A percentile compares a stretch with the other conserved stretches of the same genome.
Evolutionary conservation across 2,329 filamentous ascomycete genomes (phyloP).

Genomic region (Cytospora chrysosperma): DNA sequence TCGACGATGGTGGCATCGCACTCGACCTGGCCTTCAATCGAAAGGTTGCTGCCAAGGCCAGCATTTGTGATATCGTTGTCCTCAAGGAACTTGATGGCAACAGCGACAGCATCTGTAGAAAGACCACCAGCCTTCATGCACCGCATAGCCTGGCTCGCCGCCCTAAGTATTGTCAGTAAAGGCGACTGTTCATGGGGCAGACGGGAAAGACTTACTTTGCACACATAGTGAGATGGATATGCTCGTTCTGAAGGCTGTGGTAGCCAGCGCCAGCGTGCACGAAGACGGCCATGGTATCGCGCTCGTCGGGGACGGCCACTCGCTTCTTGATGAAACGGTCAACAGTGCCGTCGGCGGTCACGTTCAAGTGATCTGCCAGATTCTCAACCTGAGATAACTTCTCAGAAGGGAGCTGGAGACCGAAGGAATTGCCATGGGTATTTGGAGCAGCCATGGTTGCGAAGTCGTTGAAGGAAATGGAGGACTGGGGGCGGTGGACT

Average conservation of each 20-base stretch:
- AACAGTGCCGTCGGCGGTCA: conserved; percentile 6
- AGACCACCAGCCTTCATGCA: conserved; percentile 75
- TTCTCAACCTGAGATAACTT: not conserved
- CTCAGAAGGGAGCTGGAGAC: not conserved
- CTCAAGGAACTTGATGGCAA: conserved; percentile 83
- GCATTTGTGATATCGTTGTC: conserved; percentile 96
- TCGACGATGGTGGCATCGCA: conserved; percentile 94
- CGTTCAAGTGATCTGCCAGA: not conserved
- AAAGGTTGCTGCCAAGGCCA: conserved; percentile 91
- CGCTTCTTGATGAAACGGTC: conserved; percentile 10
- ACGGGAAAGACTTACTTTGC: conserved; percentile 65
- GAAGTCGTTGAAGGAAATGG: not conserved
- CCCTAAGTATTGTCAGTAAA: conserved; percentile 50
- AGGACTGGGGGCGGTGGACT: not conserved
- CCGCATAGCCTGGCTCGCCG: conserved; percentile 79
- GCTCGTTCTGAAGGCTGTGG: conserved; percentile 84
- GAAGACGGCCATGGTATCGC: conserved; percentile 65
- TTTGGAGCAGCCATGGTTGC: not conserved
- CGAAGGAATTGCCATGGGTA: not conserved
- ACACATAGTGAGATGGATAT: conserved; percentile 80
- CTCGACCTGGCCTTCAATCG: conserved; percentile 87
- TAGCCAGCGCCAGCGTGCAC: conserved; percentile 95
- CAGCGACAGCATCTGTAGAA: conserved; percentile 86
- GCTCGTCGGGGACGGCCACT: not conserved
- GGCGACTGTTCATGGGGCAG: not conserved